These are phyloP conservation scores for Coniochaeta hoffmannii DNA, from an alignment of 2,329 filamentous ascomycete genomes.

Conservation along the genomic window DNA sequence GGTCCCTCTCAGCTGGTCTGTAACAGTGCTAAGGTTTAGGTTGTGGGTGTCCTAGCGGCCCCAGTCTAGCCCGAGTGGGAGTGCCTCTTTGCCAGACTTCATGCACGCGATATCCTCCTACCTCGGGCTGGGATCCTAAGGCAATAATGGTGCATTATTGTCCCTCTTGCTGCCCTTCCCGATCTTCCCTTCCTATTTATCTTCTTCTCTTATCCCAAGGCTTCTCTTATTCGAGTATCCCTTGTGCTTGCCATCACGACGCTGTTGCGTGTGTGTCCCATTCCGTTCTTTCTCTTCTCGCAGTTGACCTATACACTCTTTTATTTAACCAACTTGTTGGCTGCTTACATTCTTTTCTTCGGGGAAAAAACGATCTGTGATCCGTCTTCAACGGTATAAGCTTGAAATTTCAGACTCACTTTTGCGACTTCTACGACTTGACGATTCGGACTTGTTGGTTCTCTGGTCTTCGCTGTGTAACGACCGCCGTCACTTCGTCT, in stretches of 20 bases:
- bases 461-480: too few species aligned
- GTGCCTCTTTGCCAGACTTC: slow-evolving; percentile 23
- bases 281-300: slow-evolving; percentile 28
- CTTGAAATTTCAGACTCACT: slow-evolving; percentile 25
- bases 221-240: slow-evolving; percentile 13
- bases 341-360: slow-evolving; percentile 46
- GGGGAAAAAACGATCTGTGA: slow-evolving; percentile 22
- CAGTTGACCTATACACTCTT: slow-evolving; percentile 33
- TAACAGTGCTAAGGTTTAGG: slow-evolving; percentile 33
- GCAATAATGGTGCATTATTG: slow-evolving; percentile 25
- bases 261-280: slow-evolving; percentile 24
- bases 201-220: slow-evolving; percentile 16
- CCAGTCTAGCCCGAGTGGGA: slow-evolving; percentile 24
- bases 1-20: slow-evolving; percentile 22
- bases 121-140: slow-evolving; percentile 15
- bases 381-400: slow-evolving; percentile 26
- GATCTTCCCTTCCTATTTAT: slow-evolving; percentile 17
- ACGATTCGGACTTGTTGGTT: not conserved
- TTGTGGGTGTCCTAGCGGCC: slow-evolving; percentile 22
- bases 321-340: slow-evolving; percentile 43
- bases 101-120: slow-evolving; percentile 21
- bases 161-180: slow-evolving; percentile 24
- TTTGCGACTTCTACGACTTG: slow-evolving; percentile 5
- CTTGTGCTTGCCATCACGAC: slow-evolving; percentile 14
- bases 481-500: too few species aligned